Conservation (phyloP, 352 stramenopile species). For the Phytophthora ohioensis region DNA sequence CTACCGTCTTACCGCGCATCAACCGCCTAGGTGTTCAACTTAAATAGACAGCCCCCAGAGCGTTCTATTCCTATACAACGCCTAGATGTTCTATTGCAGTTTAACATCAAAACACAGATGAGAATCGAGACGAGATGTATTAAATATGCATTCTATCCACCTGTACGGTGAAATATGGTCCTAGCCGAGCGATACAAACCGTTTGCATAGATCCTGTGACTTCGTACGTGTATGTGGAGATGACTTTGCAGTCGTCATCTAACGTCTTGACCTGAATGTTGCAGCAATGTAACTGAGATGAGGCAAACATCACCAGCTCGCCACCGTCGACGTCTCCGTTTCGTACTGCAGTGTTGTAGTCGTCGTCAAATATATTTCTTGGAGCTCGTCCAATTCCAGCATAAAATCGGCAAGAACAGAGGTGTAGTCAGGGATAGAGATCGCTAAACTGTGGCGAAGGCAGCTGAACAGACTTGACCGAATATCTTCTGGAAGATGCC, state of each 20-base stretch:
- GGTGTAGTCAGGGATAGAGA: background rate
- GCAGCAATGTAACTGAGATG: background rate
- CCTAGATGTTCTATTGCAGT: slow-evolving; percentile 5
- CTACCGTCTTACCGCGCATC: background rate
- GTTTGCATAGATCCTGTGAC: background rate
- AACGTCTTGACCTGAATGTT: slow-evolving; percentile 5
- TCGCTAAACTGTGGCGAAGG: background rate
- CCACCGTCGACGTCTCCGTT: background rate
- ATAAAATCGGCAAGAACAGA: background rate
- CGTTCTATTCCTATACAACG: slow-evolving; percentile 4
- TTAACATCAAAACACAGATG: background rate
- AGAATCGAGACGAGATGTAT: background rate
- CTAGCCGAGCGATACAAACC: background rate
- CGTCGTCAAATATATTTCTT: background rate
- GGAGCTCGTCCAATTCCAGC: background rate
- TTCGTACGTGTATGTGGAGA: background rate
- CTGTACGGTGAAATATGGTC: background rate
- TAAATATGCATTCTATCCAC: slow-evolving; percentile 1
- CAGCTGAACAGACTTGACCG: background rate
- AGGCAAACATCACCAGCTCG: background rate
- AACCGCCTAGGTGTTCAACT: background rate
- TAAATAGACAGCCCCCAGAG: background rate
- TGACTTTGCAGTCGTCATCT: background rate
- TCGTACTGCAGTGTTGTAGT: background rate
- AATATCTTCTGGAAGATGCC: slow-evolving; percentile 2